Evolutionary conservation across 495 filamentous ascomycete genomes (phyloP).

Genomic region (Annulohypoxylon stygium): DNA sequence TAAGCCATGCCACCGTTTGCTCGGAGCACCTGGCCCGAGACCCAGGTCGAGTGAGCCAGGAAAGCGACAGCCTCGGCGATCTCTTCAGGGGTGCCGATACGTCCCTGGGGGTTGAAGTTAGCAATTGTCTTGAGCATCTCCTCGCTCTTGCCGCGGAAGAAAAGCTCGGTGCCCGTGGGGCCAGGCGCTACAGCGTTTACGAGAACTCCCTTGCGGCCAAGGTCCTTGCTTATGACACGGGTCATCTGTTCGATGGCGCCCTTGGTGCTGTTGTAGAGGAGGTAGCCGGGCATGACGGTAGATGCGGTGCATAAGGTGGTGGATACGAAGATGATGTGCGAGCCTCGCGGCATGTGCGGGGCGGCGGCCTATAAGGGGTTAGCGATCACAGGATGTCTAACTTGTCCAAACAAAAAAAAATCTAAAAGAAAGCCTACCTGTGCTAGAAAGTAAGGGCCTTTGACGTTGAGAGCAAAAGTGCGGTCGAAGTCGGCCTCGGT

Average conservation of each 20-base stretch:
- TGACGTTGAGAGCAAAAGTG: slow-evolving; percentile 71
- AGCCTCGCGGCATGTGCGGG: slow-evolving; percentile 69
- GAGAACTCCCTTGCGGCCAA: slow-evolving; percentile 69
- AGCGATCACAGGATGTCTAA: slow-evolving; percentile 1
- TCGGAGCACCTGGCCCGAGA: slow-evolving; percentile 74
- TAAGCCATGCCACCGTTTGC: slow-evolving; percentile 68
- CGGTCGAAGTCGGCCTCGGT: slow-evolving; percentile 72
- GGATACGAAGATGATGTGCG: slow-evolving; percentile 72
- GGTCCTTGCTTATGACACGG: slow-evolving; percentile 72
- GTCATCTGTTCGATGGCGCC: slow-evolving; percentile 80
- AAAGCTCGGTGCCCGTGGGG: slow-evolving; percentile 76
- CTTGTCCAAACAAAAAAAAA: background rate
- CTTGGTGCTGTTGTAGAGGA: slow-evolving; percentile 73
- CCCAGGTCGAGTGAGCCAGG: slow-evolving; percentile 68
- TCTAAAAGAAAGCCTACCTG: slow-evolving; percentile 27
- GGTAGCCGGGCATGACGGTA: slow-evolving; percentile 67
- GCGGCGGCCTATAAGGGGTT: slow-evolving; percentile 64
- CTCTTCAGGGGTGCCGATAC: slow-evolving; percentile 75
- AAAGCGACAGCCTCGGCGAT: slow-evolving; percentile 70
- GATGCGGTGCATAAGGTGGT: slow-evolving; percentile 63
- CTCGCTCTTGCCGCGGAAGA: slow-evolving; percentile 72
- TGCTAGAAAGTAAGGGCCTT: slow-evolving; percentile 74
- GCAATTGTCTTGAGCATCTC: slow-evolving; percentile 66
- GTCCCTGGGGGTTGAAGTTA: slow-evolving; percentile 60
- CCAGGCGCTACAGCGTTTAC: slow-evolving; percentile 77